Evolutionary conservation across 768 basidiomycete species (phyloP).

Genomic region (Leccinum imitatum): DNA sequence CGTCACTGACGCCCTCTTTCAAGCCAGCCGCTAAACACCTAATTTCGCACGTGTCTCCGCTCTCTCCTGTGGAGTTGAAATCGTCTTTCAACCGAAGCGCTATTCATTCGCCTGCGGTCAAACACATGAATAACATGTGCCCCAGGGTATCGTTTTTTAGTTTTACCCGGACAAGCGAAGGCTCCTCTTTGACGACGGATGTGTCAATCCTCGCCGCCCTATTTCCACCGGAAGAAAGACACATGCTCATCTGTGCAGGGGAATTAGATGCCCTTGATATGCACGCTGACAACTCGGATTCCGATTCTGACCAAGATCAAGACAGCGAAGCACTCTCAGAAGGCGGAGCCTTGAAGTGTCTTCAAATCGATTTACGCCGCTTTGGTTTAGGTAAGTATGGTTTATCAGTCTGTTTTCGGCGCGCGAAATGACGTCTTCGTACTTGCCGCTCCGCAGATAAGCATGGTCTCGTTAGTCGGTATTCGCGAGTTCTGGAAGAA

Average conservation of each 20-base stretch:
- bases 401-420: background rate
- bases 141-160: conserved; percentile 69
- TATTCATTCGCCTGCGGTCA: conserved; percentile 16
- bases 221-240: conserved; percentile 68
- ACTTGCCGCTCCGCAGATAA: conserved; percentile 49
- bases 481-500: conserved; percentile 69
- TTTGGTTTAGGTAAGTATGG: conserved; percentile 62
- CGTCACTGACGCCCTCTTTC: conserved; percentile 30
- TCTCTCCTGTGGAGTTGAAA: conserved; percentile 28
- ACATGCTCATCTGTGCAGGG: conserved; percentile 72
- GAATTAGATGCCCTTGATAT: conserved; percentile 62
- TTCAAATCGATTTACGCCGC: conserved; percentile 72
- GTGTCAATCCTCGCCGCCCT: conserved; percentile 63
- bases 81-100: conserved; percentile 8
- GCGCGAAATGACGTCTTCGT: conserved; percentile 6
- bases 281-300: conserved; percentile 30
- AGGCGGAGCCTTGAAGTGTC: conserved; percentile 54
- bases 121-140: conserved; percentile 9
- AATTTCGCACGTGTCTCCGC: conserved; percentile 33
- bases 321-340: conserved; percentile 32
- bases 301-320: conserved; percentile 41
- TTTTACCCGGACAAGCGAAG: conserved; percentile 75
- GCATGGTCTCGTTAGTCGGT: conserved; percentile 74
- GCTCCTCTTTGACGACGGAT: conserved; percentile 74
- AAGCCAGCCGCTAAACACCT: conserved; percentile 41